A percentile compares a stretch with the other conserved stretches of the same genome.
Evolutionary conservation across 306 rosid genomes (phyloP).

Genomic region (Cyclanthera cordifolia): DNA sequence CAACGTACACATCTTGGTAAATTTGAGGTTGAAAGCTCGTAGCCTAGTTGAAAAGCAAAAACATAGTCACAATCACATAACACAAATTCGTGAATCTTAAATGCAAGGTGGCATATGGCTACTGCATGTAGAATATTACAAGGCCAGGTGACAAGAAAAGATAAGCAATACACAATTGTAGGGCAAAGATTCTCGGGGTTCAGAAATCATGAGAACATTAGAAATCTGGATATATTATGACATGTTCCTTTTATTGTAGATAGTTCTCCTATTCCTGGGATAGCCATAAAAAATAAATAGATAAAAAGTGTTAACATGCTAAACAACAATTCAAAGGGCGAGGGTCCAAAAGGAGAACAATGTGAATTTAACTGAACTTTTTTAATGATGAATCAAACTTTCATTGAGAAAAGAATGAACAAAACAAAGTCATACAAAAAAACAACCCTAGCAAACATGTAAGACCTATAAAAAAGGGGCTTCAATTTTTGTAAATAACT

Average conservation of each 20-base stretch:
- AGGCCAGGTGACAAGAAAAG: background rate
- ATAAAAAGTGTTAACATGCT: background rate
- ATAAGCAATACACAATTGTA: background rate
- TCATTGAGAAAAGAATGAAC: background rate
- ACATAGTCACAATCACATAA: constrained; percentile 19
- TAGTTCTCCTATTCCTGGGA: background rate
- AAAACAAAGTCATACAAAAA: background rate
- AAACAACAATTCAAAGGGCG: background rate
- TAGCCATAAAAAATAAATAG: background rate
- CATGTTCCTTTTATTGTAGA: background rate
- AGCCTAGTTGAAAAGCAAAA: constrained; percentile 52
- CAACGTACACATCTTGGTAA: constrained; percentile 70
- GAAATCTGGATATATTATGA: background rate
- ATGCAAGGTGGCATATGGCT: background rate
- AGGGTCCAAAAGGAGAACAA: background rate
- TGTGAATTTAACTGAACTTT: background rate
- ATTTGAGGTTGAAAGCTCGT: constrained; percentile 96
- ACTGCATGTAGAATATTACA: background rate
- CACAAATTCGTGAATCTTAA: constrained; percentile 13
- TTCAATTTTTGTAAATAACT: too few relatives aligned
- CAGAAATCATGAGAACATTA: background rate
- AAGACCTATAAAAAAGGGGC: too few relatives aligned
- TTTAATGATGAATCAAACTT: background rate
- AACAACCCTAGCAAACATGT: too few relatives aligned
- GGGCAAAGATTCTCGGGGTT: background rate